Evolutionary conservation across 78 protist species (phyloP), one percentile per base, ranked within the genome.

Genomic region (Dictyostelium intermedium): DNA sequence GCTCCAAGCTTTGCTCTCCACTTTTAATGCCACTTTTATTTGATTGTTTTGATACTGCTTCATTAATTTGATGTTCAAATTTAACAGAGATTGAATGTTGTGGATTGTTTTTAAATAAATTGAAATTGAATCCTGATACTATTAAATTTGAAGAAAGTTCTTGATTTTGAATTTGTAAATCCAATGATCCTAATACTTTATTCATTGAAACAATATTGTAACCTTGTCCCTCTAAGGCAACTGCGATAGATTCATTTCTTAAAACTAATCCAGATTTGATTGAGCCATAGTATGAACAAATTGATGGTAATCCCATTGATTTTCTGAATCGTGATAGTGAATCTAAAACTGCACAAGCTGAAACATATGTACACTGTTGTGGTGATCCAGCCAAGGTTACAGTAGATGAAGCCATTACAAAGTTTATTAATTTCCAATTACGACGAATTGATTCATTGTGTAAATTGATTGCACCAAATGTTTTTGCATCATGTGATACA

Each of bases 281-380:
- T 20, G 66, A 53, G 18, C 63, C 63, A 53, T 53, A 53, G 25
- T 53, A 18, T 18, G 63, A 83, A 7, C 84, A 45, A 56, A 56
- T 47, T 3, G 89, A 86, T 25, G 82, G 56, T 8, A 74, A 50
- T 13, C 93, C 96, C 1, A 25, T 27, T 4, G 74, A 50, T 23
- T 87, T 35, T 34, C 97, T 83, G 45, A 13, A 74, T 30, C 32
- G 18, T 66, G 96, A 70, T 8, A 95, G 50, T n/a, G 85, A 20
- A 70, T 97, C 98, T 4, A 91, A 91, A 11, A 92, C 86, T 25
- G 87, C 76, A 91, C 95, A 95, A 45, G 97, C 97, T 11, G 97
- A 82, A 32, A 92, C 84, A 83, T 97, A 97, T 53, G 83, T 30
- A 34, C 95, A 41, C 77, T 95, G 98, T 27, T 77, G 92, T 16